phyloP scores from a whole-genome alignment of 2,329 filamentous ascomycete species.

The Colletotrichum tanaceti region DNA sequence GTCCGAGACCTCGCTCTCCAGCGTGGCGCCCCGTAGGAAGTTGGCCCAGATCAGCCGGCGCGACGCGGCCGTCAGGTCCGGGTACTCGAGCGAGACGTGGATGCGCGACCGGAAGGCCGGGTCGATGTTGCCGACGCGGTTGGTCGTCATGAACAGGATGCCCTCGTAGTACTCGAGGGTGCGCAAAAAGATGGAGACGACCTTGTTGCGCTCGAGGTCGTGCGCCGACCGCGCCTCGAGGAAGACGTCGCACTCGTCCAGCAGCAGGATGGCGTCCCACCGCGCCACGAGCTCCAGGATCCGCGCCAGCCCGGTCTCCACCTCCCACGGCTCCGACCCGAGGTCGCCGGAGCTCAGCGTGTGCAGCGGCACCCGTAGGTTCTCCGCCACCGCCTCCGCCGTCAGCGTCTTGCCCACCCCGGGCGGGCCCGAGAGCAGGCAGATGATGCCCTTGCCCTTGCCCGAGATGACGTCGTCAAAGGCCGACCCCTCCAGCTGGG shows the following conservation, averaged over 20 bases:
- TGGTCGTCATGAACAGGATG: conserved; percentile 62
- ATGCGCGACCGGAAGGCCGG: conserved; percentile 61
- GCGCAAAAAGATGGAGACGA: conserved; percentile 55
- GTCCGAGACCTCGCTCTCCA: conserved; percentile 45
- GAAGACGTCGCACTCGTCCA: conserved; percentile 58
- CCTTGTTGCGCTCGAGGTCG: conserved; percentile 50
- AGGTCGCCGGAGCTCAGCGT: conserved; percentile 74
- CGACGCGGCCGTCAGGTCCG: conserved; percentile 52
- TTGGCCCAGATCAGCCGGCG: conserved; percentile 54
- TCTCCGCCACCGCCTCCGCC: conserved; percentile 62
- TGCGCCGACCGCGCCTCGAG: conserved; percentile 52
- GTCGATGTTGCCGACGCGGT: conserved; percentile 59
- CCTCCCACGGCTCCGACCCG: conserved; percentile 71
- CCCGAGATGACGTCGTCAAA: conserved; percentile 66
- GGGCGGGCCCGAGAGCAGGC: conserved; percentile 60
- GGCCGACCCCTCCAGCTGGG: conserved; percentile 56
- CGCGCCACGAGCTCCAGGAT: conserved; percentile 73
- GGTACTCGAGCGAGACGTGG: conserved; percentile 61
- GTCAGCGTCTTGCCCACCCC: conserved; percentile 64
- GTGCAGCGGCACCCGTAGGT: conserved; percentile 61
- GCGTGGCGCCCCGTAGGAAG: conserved; percentile 51
- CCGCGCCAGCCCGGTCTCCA: conserved; percentile 69
- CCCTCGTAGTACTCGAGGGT: conserved; percentile 62
- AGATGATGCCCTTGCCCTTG: conserved; percentile 63
- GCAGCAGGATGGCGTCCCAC: conserved; percentile 56